Evolutionary conservation across 148 eudicot genomes (phyloP), one percentile per base, ranked within the genome.

Genomic region (Nepenthes mirabilis): DNA sequence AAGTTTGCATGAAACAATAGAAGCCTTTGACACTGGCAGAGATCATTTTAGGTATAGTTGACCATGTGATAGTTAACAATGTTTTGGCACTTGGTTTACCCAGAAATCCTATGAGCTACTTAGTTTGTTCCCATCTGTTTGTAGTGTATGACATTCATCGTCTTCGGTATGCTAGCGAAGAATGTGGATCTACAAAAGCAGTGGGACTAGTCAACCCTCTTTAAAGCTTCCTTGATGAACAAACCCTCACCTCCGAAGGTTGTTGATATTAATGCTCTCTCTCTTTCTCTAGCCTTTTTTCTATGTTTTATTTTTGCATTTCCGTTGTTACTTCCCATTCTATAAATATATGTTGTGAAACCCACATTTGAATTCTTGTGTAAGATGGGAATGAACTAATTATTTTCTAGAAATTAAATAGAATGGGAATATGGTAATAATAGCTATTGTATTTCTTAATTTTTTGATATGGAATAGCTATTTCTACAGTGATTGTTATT

Each of bases 71-170:
- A 36, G 63, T 35, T 43, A 72, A 77, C 56, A 85, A 82, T 63
- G 72, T 91, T 61, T 74, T 91, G 64, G 93, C 95, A 64, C 88
- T 87, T 68, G 97, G 97, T 56, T 80, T 91, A 69, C 97, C 97
- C 60, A 93, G 97, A 72, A 91, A 91, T 68, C 97, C 97, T 55
- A 93, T 87, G 52, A 78, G 97, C 86, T 83, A 95, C 80, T 74
- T 88, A 64, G 90, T 88, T 58, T 77, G 90, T 72, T 91, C 88
- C 78, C 81, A 91, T 68, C 82, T 91, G 64, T 91, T 91, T 88
- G 93, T 91, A 78, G 77, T 83, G 65, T 95, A 93, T 52, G 58
- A 88, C 52, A 78, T 91, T 65, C 88, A 84, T 43, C 52, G 50
- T 67, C 86, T 91, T 70, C 0, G 23, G 23, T 23, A 23, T 23